Base-by-base conservation (phyloP, 192 early-diverging fungal genomes). In the Coemansia sp. region DNA sequence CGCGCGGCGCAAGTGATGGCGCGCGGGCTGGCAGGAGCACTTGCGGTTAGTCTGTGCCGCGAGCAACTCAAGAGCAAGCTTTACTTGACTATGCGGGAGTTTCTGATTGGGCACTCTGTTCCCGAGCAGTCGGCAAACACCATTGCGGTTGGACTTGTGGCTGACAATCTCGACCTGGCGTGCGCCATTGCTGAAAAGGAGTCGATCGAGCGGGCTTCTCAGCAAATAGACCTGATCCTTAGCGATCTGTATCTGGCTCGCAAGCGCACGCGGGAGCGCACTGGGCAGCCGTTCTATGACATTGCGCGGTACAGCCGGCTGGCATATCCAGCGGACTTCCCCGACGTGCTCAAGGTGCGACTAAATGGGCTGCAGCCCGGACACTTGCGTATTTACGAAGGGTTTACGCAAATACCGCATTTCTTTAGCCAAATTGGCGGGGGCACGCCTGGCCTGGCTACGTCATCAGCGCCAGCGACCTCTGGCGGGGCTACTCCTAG, bases 1-100 rank as follows among this genome's bases (percentile, higher is more conserved):
- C 92, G 94, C 52, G 91, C 98, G 1, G 96, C 96, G 8, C 95
- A 97, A 72, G 76, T 93, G 30, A 99, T 99, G 96, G 95, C 92
- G 10, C 95, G 97, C 68, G 94, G 90, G 26, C 75, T 99, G 10
- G 95, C 96, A 6, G 92, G 91, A 6, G 86, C 85, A 61, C 84
- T 98, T 30, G 95, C 95, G 3, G 88, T 96, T 44, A 95, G 96
- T 19, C 93, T 94, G 16, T 97, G 94, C 69, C 91, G 95, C 43
- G 96, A 99, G 68, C 94, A 95, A 44, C 86, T 99, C 6, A 88
- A 94, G 43, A 84, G 91, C 39, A 92, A 90, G 81, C 92, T 98
- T 87, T 84, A 81, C 35, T 58, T 67, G 64, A 79, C 78, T 10
- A 74, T 78, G 71, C 69, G 75, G 61, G 81, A 84, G 43, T 76